Evolutionary conservation across 768 basidiomycete species (phyloP), one percentile per base, ranked within the genome.

Genomic region (Tylopilus vinaceipallidus): DNA sequence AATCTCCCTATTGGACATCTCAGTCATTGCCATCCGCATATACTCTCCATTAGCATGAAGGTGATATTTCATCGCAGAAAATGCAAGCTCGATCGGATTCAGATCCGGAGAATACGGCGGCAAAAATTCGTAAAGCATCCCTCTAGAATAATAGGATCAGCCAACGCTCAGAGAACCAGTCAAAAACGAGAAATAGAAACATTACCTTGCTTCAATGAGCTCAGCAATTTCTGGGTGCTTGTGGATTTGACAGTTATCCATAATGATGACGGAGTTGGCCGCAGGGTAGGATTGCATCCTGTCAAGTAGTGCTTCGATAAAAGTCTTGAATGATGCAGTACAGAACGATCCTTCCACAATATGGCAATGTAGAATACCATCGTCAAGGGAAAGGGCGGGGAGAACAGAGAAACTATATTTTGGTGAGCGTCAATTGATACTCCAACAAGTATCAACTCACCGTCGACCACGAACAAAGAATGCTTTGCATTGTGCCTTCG

Each of bases 211-310:
- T 45, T 70, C 60, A 40, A 72, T 58, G 43, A 71, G 50, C n/a
- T 68, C 63, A 2, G 35, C 43, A 4, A 75, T 49, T 1, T 53
- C 53, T 0, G 52, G 45, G 22, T 53, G 47, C 30, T 73, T 62
- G 50, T 75, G 71, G 17, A 73, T 71, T 1, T 43, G 24, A 7
- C 66, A 65, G 52, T 73, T 74, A 50, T 74, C 73, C 65, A 75
- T 69, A 1, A 75, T 57, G 29, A 75, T 49, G 2, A 74, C 71
- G 7, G 67, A 73, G 11, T 73, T 70, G 3, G 54, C 55, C 0
- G 24, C 50, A 0, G 71, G 73, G 41, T 53, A 75, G 1, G 68
- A 72, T 17, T 72, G 50, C 75, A 76, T 76, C 2, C 50, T 32
- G 23, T 63, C 58, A 1, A 76, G 64, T 0, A 75, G 53, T 0